Conservation (phyloP, 148 eudicot species). For the Vaccinium darrowii region DNA sequence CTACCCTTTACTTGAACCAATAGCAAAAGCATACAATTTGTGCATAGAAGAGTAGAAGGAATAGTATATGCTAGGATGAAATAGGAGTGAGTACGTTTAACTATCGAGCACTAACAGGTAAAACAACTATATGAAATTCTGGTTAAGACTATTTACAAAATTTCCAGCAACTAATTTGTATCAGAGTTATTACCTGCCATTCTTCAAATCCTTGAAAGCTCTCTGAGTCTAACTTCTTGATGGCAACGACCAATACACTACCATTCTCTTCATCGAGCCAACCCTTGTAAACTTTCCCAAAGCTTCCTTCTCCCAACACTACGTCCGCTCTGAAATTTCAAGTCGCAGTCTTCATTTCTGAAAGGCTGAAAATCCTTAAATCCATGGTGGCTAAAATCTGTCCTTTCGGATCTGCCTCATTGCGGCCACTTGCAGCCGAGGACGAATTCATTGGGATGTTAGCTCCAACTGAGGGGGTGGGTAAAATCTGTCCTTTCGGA, state of each 20-base stretch:
- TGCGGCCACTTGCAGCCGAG: conserved; percentile 43
- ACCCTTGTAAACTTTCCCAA: conserved; percentile 83
- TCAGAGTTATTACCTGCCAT: conserved; percentile 62
- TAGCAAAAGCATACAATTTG: neutral
- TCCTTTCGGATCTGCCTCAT: conserved; percentile 34
- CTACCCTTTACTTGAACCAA: neutral
- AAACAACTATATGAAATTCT: neutral
- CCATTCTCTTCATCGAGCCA: conserved; percentile 57
- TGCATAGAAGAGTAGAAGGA: neutral
- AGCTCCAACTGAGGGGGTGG: no score
- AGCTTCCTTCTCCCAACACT: conserved; percentile 78
- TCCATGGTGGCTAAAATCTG: conserved; percentile 46
- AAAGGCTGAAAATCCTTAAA: conserved; percentile 48
- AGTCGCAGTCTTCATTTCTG: conserved; percentile 60
- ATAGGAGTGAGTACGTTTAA: neutral
- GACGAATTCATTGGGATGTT: conserved; percentile 41
- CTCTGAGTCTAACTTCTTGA: conserved; percentile 69
- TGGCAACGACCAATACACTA: conserved; percentile 50
- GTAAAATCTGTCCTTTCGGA: no score
- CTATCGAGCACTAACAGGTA: neutral
- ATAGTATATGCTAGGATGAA: neutral
- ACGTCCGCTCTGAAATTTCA: conserved; percentile 56
- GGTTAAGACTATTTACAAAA: neutral
- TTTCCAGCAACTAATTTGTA: neutral
- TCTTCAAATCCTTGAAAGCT: conserved; percentile 81